These are phyloP conservation scores for Lagerstroemia speciosa DNA, from an alignment of 345 rosid species.

Conservation along the genomic window DNA sequence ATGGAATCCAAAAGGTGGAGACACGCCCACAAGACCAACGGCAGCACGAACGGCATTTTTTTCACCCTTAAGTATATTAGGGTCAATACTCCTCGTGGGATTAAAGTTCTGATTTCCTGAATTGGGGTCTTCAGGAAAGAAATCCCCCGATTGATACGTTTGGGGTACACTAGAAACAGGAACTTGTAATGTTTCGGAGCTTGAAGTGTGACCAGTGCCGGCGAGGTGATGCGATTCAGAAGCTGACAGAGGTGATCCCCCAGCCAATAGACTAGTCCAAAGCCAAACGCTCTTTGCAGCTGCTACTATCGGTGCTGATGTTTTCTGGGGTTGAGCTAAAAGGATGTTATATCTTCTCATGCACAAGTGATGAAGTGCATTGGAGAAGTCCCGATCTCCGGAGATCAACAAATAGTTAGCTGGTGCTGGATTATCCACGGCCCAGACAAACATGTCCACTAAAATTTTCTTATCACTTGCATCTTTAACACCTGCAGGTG, in stretches of 20 bases:
- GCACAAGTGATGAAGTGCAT: conserved; percentile 42
- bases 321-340: conserved; percentile 32
- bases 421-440: conserved; percentile 46
- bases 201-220: conserved; percentile 4
- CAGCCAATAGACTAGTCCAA: conserved; percentile 32
- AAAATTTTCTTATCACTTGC: conserved; percentile 45
- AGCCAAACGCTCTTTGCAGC: conserved; percentile 45
- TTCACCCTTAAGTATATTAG: conserved; percentile 21
- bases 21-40: not conserved
- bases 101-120: conserved; percentile 17
- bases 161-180: conserved; percentile 14
- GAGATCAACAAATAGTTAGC: conserved; percentile 39
- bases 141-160: conserved; percentile 14
- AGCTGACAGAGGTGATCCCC: conserved; percentile 28
- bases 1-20: conserved; percentile 11
- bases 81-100: conserved; percentile 14
- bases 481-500: conserved; percentile 34
- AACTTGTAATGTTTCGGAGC: conserved; percentile 14
- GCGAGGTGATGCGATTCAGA: conserved; percentile 15
- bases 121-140: conserved; percentile 8
- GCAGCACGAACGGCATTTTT: conserved; percentile 17
- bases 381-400: conserved; percentile 42
- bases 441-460: conserved; percentile 48
- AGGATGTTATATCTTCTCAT: conserved; percentile 42
- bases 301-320: conserved; percentile 34